A percentile compares a stretch with the other conserved stretches of the same genome.
Evolutionary conservation across 495 filamentous ascomycete genomes (phyloP).

Genomic region (Xylaria nigripes): DNA sequence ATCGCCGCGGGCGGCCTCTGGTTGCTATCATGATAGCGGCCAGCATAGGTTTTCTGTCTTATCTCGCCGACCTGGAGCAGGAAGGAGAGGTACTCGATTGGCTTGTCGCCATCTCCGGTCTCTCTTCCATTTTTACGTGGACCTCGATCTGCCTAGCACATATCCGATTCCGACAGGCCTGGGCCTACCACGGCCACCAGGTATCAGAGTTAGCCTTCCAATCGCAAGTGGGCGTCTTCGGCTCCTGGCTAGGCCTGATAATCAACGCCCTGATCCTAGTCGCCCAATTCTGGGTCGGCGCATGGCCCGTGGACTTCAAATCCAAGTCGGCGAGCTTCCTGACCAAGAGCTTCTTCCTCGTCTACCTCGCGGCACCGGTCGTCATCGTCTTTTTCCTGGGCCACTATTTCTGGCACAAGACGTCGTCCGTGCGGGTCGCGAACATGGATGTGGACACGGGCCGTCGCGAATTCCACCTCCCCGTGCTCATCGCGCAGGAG

Average conservation of each 20-base stretch:
- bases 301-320: constrained; percentile 61
- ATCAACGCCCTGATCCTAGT: constrained; percentile 78
- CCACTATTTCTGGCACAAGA: constrained; percentile 73
- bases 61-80: constrained; percentile 59
- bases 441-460: constrained; percentile 87
- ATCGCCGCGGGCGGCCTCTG: constrained; percentile 74
- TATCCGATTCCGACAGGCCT: constrained; percentile 84
- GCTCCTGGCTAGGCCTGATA: constrained; percentile 74
- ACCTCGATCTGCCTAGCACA: constrained; percentile 79
- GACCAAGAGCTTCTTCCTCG: constrained; percentile 62
- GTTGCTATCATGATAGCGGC: constrained; percentile 63
- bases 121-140: constrained; percentile 92
- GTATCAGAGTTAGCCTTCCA: constrained; percentile 71
- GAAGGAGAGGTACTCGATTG: constrained; percentile 66
- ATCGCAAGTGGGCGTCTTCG: constrained; percentile 70
- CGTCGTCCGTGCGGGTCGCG: constrained; percentile 51
- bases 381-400: constrained; percentile 65
- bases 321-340: constrained; percentile 34
- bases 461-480: constrained; percentile 76
- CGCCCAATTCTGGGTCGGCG: constrained; percentile 90
- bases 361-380: constrained; percentile 78
- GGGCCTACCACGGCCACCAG: constrained; percentile 59
- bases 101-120: constrained; percentile 83
- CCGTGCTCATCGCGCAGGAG: constrained; percentile 68
- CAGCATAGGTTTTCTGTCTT: constrained; percentile 65